phyloP scores from a whole-genome alignment of 352 stramenopile genomes.

The Pythium dissotocum region DNA sequence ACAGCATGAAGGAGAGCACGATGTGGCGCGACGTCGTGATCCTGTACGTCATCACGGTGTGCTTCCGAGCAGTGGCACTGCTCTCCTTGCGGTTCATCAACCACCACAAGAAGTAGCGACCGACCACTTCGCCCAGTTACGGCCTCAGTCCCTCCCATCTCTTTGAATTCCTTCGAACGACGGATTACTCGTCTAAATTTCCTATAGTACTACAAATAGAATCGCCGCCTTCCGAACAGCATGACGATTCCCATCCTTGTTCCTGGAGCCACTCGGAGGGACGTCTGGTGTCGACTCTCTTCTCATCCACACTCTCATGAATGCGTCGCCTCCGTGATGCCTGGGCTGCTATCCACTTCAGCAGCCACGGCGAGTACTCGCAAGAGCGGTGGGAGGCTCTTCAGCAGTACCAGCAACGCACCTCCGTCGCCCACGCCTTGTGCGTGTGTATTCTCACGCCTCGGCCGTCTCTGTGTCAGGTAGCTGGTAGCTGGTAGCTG shows the following conservation, averaged over 20 bases:
- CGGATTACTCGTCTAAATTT: too few relatives aligned
- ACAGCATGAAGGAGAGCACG: slow-evolving; percentile 54
- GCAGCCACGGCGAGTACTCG: slow-evolving; percentile 1
- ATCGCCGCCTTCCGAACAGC: too few relatives aligned
- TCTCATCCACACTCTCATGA: too few relatives aligned
- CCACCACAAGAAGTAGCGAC: slow-evolving; percentile 25
- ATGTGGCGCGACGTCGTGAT: slow-evolving; percentile 44
- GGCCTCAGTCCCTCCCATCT: too few relatives aligned
- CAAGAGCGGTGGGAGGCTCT: not conserved
- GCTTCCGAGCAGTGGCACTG: slow-evolving; percentile 37
- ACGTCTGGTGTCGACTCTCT: too few relatives aligned
- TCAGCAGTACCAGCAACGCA: not conserved
- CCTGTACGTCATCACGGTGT: slow-evolving; percentile 35
- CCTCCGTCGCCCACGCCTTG: not conserved
- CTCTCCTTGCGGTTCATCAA: slow-evolving; percentile 49
- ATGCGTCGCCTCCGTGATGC: not conserved
- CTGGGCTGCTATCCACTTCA: not conserved
- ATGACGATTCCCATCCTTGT: too few relatives aligned
- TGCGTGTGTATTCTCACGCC: slow-evolving; percentile 1
- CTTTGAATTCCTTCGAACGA: too few relatives aligned
- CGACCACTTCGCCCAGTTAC: too few relatives aligned
- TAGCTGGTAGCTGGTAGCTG: too few relatives aligned
- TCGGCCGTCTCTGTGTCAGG: not conserved
- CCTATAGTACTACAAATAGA: too few relatives aligned
- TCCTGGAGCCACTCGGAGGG: too few relatives aligned